Evolutionary conservation across 805 yeast genomes (phyloP).

Genomic region (Candida pseudofarinosa): DNA sequence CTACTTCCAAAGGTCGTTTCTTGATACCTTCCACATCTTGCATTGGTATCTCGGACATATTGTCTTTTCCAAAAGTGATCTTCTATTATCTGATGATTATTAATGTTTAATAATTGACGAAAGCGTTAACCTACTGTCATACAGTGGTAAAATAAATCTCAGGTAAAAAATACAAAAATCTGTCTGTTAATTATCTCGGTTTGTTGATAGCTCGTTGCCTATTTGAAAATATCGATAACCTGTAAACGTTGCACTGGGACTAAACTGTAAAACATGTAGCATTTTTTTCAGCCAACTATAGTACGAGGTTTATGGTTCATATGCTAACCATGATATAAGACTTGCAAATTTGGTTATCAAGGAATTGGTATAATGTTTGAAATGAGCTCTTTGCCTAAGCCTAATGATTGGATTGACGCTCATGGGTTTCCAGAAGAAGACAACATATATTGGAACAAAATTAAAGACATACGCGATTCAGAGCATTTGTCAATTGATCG

Average conservation of each 20-base stretch:
- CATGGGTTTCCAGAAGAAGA: constrained; percentile 20
- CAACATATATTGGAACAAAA: constrained; percentile 10
- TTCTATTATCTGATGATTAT: background rate
- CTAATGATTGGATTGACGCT: constrained; percentile 24
- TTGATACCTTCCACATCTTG: constrained; percentile 3
- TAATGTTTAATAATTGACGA: background rate
- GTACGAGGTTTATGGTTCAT: no score
- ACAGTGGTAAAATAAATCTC: background rate
- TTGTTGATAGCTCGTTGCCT: background rate
- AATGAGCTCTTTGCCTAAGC: constrained; percentile 17
- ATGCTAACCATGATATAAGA: no score
- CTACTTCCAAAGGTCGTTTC: constrained; percentile 10
- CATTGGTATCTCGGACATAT: background rate
- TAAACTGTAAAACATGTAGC: background rate
- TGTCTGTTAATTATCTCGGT: background rate
- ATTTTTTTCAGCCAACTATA: no score
- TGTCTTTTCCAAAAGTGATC: no score
- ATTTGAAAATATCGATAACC: background rate
- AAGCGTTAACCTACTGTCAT: background rate
- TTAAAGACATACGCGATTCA: constrained; percentile 7
- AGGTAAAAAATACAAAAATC: background rate
- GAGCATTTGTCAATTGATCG: constrained; percentile 17
- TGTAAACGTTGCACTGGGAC: background rate
- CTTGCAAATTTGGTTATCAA: no score
- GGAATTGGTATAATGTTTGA: background rate